Conservation (phyloP, 768 basidiomycete species). For the Leccinum incarnatum region DNA sequence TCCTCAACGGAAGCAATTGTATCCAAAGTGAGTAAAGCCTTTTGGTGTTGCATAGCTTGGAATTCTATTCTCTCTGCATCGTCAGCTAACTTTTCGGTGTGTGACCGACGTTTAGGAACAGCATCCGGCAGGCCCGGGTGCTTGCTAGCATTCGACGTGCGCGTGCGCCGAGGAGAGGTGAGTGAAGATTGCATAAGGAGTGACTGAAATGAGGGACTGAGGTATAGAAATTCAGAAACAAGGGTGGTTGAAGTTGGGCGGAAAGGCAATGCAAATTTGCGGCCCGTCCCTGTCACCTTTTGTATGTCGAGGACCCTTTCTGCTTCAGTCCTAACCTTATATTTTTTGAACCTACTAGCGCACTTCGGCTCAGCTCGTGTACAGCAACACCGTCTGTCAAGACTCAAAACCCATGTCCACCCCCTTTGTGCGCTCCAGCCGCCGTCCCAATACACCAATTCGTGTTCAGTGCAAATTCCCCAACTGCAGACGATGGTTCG, state of each 20-base stretch:
- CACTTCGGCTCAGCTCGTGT: no score
- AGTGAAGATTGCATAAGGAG: not conserved
- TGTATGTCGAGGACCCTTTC: no score
- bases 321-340: not conserved
- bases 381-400: no score
- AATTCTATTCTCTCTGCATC: not conserved
- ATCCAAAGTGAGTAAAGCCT: not conserved
- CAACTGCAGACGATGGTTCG: not conserved
- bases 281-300: no score
- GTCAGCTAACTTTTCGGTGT: not conserved
- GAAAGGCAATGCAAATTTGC: not conserved
- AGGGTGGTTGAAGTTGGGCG: not conserved
- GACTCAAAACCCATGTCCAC: no score
- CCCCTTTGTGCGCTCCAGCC: not conserved
- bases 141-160: not conserved
- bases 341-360: not conserved
- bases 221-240: no score
- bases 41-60: not conserved
- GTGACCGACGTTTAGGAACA: not conserved
- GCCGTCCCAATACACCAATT: not conserved
- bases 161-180: not conserved
- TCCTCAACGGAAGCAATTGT: not conserved
- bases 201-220: not conserved
- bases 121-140: not conserved
- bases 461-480: not conserved